Evolutionary conservation across 495 filamentous ascomycete genomes (phyloP).

Genomic region (Neurospora sp.): DNA sequence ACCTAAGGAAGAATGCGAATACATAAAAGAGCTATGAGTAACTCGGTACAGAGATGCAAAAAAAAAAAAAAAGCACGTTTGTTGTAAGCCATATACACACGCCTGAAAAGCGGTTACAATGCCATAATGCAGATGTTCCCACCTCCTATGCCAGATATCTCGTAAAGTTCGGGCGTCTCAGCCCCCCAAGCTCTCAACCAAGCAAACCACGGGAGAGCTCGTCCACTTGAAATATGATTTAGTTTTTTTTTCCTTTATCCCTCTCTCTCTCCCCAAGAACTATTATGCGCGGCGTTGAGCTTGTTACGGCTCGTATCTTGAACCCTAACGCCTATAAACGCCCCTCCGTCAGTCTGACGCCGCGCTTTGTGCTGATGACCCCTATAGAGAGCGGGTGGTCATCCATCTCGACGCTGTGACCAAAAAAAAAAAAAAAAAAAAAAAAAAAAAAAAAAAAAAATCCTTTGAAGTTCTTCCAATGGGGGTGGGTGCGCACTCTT

Average conservation of each 20-base stretch:
- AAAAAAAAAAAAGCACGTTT: not conserved
- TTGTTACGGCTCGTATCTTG: not conserved
- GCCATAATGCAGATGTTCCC: not conserved
- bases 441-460: not conserved
- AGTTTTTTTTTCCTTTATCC: not conserved
- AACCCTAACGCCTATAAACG: not conserved
- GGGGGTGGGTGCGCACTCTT: not conserved
- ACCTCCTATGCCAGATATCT: not conserved
- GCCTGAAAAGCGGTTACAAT: not conserved
- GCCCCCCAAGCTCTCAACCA: not conserved
- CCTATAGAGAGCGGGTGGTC: not conserved
- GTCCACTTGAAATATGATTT: not conserved
- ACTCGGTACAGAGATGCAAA: not conserved
- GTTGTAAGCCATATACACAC: not conserved
- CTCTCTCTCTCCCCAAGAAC: not conserved
- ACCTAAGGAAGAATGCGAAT: not conserved
- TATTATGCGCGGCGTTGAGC: not conserved
- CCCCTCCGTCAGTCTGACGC: not conserved
- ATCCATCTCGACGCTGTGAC: not conserved
- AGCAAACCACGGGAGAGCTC: not conserved
- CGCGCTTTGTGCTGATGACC: not conserved
- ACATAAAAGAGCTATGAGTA: not conserved
- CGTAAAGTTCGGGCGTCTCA: not conserved
- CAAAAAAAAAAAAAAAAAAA: not conserved
- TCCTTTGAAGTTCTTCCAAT: no score